phyloP scores from a whole-genome alignment of 495 filamentous ascomycete genomes.

The Penicillium dipodomyicola region DNA sequence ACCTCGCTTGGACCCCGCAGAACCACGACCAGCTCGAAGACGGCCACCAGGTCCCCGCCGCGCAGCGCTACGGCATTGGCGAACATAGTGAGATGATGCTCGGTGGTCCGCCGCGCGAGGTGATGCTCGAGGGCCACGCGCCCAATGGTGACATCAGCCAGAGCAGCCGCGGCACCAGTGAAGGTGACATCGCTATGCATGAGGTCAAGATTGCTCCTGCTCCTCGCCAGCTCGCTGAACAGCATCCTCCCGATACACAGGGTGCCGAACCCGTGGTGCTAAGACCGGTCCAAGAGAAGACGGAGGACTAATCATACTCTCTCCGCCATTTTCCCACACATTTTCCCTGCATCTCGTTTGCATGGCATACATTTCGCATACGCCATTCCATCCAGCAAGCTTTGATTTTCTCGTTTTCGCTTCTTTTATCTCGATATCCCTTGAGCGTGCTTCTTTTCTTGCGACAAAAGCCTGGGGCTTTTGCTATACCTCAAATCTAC shows the following conservation, averaged over 20 bases:
- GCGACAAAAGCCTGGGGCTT: constrained; percentile 30
- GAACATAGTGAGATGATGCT: constrained; percentile 74
- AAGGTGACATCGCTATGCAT: constrained; percentile 35
- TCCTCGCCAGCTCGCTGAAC: constrained; percentile 37
- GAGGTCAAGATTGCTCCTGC: constrained; percentile 39
- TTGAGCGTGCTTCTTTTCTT: constrained; percentile 28
- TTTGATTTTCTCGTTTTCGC: constrained; percentile 13
- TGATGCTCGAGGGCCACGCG: constrained; percentile 62
- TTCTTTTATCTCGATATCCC: constrained; percentile 32
- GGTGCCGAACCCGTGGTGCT: constrained; percentile 14
- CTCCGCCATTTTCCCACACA: neutral
- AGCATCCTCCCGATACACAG: constrained; percentile 28
- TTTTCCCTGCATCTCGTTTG: constrained; percentile 8
- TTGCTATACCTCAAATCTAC: constrained; percentile 10
- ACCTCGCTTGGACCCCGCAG: constrained; percentile 94
- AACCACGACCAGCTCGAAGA: constrained; percentile 61
- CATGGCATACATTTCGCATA: constrained; percentile 8
- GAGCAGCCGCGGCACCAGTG: constrained; percentile 40
- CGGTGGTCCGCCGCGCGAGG: constrained; percentile 54
- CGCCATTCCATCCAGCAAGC: constrained; percentile 8
- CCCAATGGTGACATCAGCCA: constrained; percentile 48
- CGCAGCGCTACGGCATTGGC: constrained; percentile 76
- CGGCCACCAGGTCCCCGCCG: constrained; percentile 61
- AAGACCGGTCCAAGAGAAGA: constrained; percentile 30
- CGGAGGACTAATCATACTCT: constrained; percentile 12